Percentiles rank a stretch among this genome's conserved stretches.
These are phyloP conservation scores for Phytophthora multivora DNA, from an alignment of 352 stramenopile genomes.

Conservation along the genomic window DNA sequence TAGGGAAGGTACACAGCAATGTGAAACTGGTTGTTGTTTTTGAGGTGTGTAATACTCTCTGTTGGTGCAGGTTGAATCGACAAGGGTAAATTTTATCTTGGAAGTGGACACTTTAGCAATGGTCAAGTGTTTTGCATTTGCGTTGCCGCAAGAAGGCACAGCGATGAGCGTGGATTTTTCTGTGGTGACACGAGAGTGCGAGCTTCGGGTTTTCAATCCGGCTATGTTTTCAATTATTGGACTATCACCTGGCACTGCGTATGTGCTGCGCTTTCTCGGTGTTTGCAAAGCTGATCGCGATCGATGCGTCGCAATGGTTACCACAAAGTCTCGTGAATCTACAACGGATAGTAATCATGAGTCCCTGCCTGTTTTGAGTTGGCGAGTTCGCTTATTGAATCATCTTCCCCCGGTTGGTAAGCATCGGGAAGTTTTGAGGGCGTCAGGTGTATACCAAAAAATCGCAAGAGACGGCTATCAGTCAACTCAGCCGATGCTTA, in stretches of 20 bases:
- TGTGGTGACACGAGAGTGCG: conserved; percentile 6
- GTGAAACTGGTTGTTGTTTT: not conserved
- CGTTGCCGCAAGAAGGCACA: not conserved
- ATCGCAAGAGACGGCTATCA: conserved; percentile 17
- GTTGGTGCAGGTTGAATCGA: conserved; percentile 22
- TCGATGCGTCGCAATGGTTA: conserved; percentile 32
- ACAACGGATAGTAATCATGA: not conserved
- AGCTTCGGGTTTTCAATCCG: conserved; percentile 24
- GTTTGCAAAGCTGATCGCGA: conserved; percentile 40
- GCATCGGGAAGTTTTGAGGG: not conserved
- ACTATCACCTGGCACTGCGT: conserved; percentile 35
- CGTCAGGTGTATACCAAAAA: conserved; percentile 21
- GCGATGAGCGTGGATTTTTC: not conserved
- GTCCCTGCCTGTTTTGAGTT: not conserved
- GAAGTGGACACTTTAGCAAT: conserved; percentile 35
- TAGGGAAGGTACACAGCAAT: conserved; percentile 17
- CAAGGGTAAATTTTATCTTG: conserved; percentile 37
- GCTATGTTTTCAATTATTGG: conserved; percentile 19
- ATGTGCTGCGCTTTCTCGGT: conserved; percentile 49
- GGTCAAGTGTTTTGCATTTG: conserved; percentile 48
- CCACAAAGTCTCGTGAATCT: conserved; percentile 9
- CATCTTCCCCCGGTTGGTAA: not conserved
- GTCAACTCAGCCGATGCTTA: conserved; percentile 12
- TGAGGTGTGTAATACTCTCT: not conserved
- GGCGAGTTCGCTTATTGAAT: conserved; percentile 22